Conservation (phyloP, 2,329 filamentous ascomycete species). For the Ustulina deusta region DNA sequence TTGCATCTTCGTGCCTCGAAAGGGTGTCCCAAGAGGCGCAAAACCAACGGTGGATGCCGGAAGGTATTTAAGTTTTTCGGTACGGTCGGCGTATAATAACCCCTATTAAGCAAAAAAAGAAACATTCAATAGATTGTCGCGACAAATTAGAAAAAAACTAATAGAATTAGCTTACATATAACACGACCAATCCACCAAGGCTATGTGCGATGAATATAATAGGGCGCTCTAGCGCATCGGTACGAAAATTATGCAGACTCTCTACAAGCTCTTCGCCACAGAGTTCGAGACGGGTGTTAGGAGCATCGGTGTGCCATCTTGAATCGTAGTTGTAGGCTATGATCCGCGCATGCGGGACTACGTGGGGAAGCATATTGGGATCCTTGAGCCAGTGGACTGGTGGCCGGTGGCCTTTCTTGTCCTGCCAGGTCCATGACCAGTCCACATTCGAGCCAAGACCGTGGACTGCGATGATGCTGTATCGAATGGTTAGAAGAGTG, state of each 20-base stretch:
- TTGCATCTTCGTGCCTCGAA: slow-evolving; percentile 28
- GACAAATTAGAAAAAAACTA: not conserved
- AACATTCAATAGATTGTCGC: not conserved
- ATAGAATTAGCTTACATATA: slow-evolving; percentile 15
- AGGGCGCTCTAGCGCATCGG: slow-evolving; percentile 17
- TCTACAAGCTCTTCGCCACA: slow-evolving; percentile 30
- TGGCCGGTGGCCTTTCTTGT: slow-evolving; percentile 9
- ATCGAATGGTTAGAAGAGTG: slow-evolving; percentile 7
- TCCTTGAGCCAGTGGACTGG: slow-evolving; percentile 37
- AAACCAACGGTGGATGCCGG: slow-evolving; percentile 16
- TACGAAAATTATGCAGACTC: slow-evolving; percentile 22
- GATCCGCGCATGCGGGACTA: slow-evolving; percentile 30
- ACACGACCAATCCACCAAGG: slow-evolving; percentile 28
- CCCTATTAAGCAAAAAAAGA: slow-evolving; percentile 1
- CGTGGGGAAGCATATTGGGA: slow-evolving; percentile 32
- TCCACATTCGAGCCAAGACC: slow-evolving; percentile 31
- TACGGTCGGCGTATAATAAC: slow-evolving; percentile 21
- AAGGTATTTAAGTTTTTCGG: slow-evolving; percentile 10
- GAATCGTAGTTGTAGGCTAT: slow-evolving; percentile 34
- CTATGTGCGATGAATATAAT: slow-evolving; percentile 31
- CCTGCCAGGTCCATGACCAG: slow-evolving; percentile 34
- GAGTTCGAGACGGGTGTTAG: slow-evolving; percentile 30
- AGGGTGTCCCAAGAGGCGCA: slow-evolving; percentile 25
- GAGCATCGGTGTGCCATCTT: slow-evolving; percentile 26
- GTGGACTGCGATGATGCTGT: slow-evolving; percentile 29